These are phyloP conservation scores for Diutina mesorugosa DNA, from an alignment of 1,139 yeast species.

Conservation along the genomic window DNA sequence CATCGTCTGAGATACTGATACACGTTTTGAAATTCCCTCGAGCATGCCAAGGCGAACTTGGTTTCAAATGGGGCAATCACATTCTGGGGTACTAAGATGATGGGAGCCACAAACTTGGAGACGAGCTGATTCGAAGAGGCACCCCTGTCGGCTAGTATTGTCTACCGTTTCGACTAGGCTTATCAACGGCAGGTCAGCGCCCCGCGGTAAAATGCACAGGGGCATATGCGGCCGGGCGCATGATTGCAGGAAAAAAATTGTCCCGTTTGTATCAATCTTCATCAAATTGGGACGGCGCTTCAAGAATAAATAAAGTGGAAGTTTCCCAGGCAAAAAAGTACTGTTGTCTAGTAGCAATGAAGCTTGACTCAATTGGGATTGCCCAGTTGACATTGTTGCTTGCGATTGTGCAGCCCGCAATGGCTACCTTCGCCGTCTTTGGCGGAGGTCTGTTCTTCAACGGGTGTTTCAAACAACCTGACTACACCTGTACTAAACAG, in stretches of 20 bases:
- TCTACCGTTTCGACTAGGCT: not conserved
- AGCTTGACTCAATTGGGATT: not conserved
- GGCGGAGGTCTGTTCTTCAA: not conserved
- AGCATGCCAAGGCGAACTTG: not conserved
- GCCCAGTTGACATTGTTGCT: constrained; percentile 2
- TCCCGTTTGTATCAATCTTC: not conserved
- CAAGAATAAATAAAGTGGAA: not conserved
- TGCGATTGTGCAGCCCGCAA: constrained; percentile 1
- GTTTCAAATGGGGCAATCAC: not conserved
- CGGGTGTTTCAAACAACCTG: not conserved
- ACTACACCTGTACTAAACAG: not conserved
- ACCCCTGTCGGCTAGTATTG: not conserved
- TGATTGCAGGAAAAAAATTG: not conserved
- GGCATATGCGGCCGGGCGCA: not conserved
- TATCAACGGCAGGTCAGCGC: not conserved
- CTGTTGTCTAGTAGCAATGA: not conserved
- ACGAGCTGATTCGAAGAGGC: not conserved
- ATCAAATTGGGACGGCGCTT: not conserved
- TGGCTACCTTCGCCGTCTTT: not conserved
- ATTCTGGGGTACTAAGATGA: not conserved
- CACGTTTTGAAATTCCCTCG: not conserved
- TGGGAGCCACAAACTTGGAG: not conserved
- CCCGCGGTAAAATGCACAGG: not conserved
- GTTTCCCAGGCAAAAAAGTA: not conserved
- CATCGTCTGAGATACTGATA: not conserved